Evolutionary conservation across 495 filamentous ascomycete genomes (phyloP).

Genomic region (Penicillium psychrofluorescens): DNA sequence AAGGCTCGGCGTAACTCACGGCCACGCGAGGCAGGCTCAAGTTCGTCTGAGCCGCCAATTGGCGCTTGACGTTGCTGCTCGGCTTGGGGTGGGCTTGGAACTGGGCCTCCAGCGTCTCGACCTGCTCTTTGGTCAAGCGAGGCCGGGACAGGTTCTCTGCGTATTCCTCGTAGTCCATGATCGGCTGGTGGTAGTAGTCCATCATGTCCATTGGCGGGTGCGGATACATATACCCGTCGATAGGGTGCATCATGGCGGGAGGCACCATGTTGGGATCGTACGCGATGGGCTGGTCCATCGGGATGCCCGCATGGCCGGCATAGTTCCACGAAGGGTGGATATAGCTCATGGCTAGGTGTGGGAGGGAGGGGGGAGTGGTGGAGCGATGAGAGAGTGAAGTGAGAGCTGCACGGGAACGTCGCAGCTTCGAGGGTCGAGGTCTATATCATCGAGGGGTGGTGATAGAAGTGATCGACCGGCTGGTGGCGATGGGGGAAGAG

Average conservation of each 20-base stretch:
- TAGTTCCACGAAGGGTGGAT: constrained; percentile 40
- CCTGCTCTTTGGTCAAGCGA: constrained; percentile 73
- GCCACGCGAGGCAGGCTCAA: constrained; percentile 71
- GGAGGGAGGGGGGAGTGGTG: not conserved
- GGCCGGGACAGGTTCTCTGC: constrained; percentile 50
- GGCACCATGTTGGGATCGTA: constrained; percentile 35
- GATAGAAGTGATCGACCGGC: not conserved
- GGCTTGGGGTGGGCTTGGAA: constrained; percentile 74
- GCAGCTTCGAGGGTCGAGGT: constrained; percentile 3
- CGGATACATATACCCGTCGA: constrained; percentile 37
- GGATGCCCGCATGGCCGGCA: constrained; percentile 26
- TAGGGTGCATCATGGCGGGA: constrained; percentile 36
- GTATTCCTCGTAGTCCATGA: constrained; percentile 45
- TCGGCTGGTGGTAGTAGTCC: constrained; percentile 42
- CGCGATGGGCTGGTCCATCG: constrained; percentile 33
- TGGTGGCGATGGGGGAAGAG: not conserved
- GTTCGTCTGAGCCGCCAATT: constrained; percentile 63
- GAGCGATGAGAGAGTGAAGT: constrained; percentile 1
- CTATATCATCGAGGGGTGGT: constrained; percentile 18
- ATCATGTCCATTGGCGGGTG: constrained; percentile 39
- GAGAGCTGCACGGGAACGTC: constrained; percentile 5
- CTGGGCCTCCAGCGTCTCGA: constrained; percentile 66
- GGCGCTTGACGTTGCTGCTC: constrained; percentile 65
- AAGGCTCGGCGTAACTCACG: constrained; percentile 39
- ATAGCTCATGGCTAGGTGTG: constrained; percentile 30